phyloP scores from a whole-genome alignment of 257 asterid genomes.

The Primulina huaijiensis region DNA sequence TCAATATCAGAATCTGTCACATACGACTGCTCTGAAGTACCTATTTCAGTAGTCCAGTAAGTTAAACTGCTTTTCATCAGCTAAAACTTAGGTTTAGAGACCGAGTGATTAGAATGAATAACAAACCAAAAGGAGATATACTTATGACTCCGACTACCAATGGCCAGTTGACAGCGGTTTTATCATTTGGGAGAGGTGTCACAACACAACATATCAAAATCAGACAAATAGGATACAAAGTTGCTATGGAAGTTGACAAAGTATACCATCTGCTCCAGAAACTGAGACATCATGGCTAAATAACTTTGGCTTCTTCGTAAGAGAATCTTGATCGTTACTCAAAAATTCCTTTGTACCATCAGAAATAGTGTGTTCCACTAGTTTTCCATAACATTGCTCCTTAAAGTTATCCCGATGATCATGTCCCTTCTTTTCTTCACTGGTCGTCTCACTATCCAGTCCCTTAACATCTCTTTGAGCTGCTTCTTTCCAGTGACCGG shows the following conservation, averaged over 20 bases:
- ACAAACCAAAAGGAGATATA: background rate
- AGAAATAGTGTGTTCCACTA: conserved; percentile 28
- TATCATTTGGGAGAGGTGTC: background rate
- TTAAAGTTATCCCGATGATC: conserved; percentile 35
- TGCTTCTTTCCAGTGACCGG: conserved; percentile 53
- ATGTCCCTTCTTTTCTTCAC: conserved; percentile 46
- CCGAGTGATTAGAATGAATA: background rate
- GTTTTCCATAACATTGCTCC: conserved; percentile 35
- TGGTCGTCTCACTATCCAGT: conserved; percentile 33
- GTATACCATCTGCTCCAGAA: conserved; percentile 46
- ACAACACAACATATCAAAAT: conserved; percentile 9
- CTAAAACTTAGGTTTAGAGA: conserved; percentile 6
- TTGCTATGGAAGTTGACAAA: conserved; percentile 4
- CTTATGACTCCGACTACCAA: background rate
- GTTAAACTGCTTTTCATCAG: conserved; percentile 25
- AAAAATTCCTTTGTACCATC: conserved; percentile 33
- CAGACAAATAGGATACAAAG: background rate
- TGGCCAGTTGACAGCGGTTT: background rate
- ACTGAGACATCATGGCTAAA: conserved; percentile 29
- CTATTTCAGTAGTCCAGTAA: conserved; percentile 29
- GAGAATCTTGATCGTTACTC: conserved; percentile 41
- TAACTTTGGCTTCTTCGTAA: conserved; percentile 60
- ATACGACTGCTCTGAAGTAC: conserved; percentile 47
- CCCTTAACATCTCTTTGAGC: conserved; percentile 43
- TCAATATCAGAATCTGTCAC: conserved; percentile 81